These are phyloP conservation scores for Aspergillus ostianus DNA, from an alignment of 495 filamentous ascomycete genomes.

Conservation along the genomic window DNA sequence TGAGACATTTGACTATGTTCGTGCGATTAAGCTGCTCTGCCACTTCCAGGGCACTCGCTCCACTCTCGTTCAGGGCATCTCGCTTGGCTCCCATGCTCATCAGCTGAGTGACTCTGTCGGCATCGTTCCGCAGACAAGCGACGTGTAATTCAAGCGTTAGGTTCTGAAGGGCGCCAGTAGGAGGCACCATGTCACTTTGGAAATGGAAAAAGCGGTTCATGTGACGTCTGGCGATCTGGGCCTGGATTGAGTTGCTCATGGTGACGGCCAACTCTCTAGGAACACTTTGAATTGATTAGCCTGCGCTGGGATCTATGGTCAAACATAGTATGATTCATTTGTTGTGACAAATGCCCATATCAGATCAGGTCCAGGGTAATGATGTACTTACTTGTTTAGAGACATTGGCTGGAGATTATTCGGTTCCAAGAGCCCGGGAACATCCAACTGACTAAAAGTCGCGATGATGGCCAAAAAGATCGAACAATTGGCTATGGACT, in stretches of 20 bases:
- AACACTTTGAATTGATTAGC: background rate
- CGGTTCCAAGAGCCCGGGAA: background rate
- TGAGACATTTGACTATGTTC: conserved; percentile 2
- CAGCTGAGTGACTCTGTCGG: conserved; percentile 4
- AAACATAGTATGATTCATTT: background rate
- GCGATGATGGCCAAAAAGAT: background rate
- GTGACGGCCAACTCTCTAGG: background rate
- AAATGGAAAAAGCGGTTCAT: background rate
- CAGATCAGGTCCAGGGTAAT: no score
- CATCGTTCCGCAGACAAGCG: conserved; percentile 8
- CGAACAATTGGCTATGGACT: background rate
- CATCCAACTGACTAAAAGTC: background rate
- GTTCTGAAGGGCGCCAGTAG: background rate
- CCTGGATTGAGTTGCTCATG: background rate
- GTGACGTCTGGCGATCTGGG: background rate
- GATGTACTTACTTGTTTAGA: background rate
- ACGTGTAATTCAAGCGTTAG: conserved; percentile 1
- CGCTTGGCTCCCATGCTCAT: conserved; percentile 2
- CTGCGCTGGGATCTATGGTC: background rate
- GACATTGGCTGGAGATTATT: background rate
- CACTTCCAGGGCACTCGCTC: conserved; percentile 5
- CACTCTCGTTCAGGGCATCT: conserved; percentile 1
- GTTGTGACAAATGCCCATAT: background rate
- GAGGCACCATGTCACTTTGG: background rate
- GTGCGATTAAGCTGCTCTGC: conserved; percentile 7